A percentile compares a stretch with the other conserved stretches of the same genome.
Conservation (phyloP, 805 yeast species). For the Metschnikowia baotianmanensis region DNA sequence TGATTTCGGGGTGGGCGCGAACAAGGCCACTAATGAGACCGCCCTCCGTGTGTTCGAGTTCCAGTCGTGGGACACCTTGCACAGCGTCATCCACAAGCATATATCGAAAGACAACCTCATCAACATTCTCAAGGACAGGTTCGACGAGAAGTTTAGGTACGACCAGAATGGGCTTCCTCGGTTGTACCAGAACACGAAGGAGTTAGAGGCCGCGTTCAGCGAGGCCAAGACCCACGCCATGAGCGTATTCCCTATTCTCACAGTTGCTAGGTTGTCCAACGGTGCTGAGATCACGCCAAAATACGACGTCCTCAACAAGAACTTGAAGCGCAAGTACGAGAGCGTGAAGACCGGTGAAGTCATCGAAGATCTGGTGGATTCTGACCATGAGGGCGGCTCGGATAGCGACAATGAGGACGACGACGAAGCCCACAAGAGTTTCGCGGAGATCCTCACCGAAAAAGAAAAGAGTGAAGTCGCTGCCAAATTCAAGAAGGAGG, state of each 20-base stretch:
- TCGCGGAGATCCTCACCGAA: constrained; percentile 57
- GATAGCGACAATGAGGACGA: constrained; percentile 20
- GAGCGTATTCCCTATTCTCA: constrained; percentile 54
- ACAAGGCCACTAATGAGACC: constrained; percentile 38
- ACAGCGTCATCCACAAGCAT: constrained; percentile 56
- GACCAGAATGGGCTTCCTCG: constrained; percentile 81
- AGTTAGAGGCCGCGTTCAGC: constrained; percentile 65
- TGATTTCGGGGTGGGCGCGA: constrained; percentile 69
- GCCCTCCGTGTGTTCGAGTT: constrained; percentile 46
- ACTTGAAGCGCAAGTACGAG: constrained; percentile 21
- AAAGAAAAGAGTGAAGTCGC: constrained; percentile 56
- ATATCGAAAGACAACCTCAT: constrained; percentile 65
- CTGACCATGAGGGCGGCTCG: constrained; percentile 18
- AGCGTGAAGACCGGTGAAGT: constrained; percentile 38
- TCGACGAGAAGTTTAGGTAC: constrained; percentile 80
- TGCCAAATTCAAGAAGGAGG: constrained; percentile 64
- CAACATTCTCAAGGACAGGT: constrained; percentile 66
- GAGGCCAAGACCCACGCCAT: constrained; percentile 60
- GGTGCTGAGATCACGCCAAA: constrained; percentile 62
- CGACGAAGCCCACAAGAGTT: constrained; percentile 29
- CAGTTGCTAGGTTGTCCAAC: constrained; percentile 51
- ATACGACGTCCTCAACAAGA: constrained; percentile 39
- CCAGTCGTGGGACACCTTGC: constrained; percentile 65
- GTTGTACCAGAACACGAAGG: constrained; percentile 71
- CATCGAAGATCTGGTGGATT: constrained; percentile 24